Evolutionary conservation across 208 protist species (phyloP).

Genomic region (Leishmania mexicana): DNA sequence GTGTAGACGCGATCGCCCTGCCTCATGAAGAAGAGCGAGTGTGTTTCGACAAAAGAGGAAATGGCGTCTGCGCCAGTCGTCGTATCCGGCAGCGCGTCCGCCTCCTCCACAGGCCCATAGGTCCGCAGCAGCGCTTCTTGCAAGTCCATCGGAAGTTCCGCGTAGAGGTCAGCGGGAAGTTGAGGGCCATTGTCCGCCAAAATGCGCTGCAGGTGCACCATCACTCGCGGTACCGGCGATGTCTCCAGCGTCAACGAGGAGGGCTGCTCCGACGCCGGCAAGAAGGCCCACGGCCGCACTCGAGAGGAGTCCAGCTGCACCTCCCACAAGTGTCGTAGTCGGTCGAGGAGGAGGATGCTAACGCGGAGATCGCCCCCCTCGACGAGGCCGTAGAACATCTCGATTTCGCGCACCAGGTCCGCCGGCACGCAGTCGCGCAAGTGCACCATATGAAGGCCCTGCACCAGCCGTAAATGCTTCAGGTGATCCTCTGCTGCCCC

Average conservation of each 20-base stretch:
- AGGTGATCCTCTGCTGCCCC: conserved; percentile 5
- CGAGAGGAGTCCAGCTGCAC: conserved; percentile 50
- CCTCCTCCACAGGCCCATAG: not conserved
- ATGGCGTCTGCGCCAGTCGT: not conserved
- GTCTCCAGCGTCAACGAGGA: conserved; percentile 81
- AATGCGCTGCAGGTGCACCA: conserved; percentile 35
- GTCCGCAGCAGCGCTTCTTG: conserved; percentile 40
- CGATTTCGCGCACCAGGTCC: conserved; percentile 39
- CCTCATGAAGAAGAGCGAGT: conserved; percentile 66
- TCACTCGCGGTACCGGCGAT: conserved; percentile 65
- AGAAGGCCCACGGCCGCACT: conserved; percentile 70
- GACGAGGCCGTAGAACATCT: conserved; percentile 34
- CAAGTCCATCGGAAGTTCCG: conserved; percentile 23
- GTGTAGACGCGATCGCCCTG: conserved; percentile 56
- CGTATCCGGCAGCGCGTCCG: not conserved
- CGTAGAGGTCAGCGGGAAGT: conserved; percentile 36
- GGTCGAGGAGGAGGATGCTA: conserved; percentile 76
- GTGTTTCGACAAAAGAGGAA: conserved; percentile 52
- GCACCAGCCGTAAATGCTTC: conserved; percentile 6
- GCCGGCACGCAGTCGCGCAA: conserved; percentile 42
- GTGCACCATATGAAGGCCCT: conserved; percentile 40
- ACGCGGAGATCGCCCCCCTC: conserved; percentile 19
- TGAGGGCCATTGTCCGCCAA: conserved; percentile 38
- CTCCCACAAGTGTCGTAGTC: conserved; percentile 84
- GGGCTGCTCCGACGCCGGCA: conserved; percentile 57